Evolutionary conservation across 2,329 filamentous ascomycete species (phyloP).

Genomic region (Nigrospora sphaerica): DNA sequence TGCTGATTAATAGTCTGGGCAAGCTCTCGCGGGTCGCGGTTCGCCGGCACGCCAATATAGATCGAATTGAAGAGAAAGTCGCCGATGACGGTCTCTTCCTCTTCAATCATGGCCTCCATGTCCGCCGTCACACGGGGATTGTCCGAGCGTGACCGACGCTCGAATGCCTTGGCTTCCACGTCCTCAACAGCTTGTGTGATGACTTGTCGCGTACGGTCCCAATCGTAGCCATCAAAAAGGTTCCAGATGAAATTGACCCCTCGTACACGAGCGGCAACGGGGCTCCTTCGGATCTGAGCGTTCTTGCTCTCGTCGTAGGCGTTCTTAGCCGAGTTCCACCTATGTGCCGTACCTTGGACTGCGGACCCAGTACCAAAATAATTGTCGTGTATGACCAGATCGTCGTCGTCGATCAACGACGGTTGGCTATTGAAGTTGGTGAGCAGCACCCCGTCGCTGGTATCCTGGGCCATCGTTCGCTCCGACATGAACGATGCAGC

Average conservation of each 20-base stretch:
- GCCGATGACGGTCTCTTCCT: conserved; percentile 80
- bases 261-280: conserved; percentile 69
- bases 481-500: conserved; percentile 28
- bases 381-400: conserved; percentile 69
- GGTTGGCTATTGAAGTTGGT: conserved; percentile 31
- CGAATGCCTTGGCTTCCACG: conserved; percentile 74
- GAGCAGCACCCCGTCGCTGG: conserved; percentile 37
- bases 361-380: conserved; percentile 63
- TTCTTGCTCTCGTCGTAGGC: conserved; percentile 63
- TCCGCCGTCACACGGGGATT: conserved; percentile 47
- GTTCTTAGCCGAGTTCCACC: conserved; percentile 75
- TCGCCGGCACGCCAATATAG: conserved; percentile 87
- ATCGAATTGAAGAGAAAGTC: conserved; percentile 99
- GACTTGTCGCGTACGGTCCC: conserved; percentile 77
- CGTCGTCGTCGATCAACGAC: conserved; percentile 43
- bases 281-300: conserved; percentile 55
- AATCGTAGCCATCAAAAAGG: conserved; percentile 95
- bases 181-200: conserved; percentile 85
- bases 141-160: conserved; percentile 56
- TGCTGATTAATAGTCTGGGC: conserved; percentile 80
- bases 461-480: conserved; percentile 33
- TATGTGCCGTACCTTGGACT: conserved; percentile 60
- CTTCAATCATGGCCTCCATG: conserved; percentile 56
- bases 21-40: conserved; percentile 76
- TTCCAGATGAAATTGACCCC: conserved; percentile 97